Base-by-base conservation (phyloP, 768 basidiomycete genomes). In the Terana coerulea region DNA sequence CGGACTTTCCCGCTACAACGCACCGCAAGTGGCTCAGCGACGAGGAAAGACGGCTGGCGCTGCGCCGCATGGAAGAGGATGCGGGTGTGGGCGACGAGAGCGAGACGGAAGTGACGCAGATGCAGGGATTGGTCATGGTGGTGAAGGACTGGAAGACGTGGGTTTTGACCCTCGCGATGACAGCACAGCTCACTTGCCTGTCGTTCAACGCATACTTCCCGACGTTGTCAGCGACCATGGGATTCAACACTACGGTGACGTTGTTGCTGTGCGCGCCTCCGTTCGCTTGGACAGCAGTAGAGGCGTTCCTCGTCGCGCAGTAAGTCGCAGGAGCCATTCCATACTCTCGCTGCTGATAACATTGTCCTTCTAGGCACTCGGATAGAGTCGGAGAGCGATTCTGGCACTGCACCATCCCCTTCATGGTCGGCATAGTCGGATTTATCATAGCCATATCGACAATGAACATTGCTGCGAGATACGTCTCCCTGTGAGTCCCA, bases 141-240 rank as follows among this genome's bases (percentile, higher is more conserved):
- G 36, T 89, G 46, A 73, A 72, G 28, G 91, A 93, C 62, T 83
- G 84, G 85, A 86, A 83, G 64, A 87, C 93, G 33, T 93, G 90
- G 86, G 87, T 79, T 79, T 72, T 94, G 46, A 73, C 85, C 15
- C 42, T 89, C n/a, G 75, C 83, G 5, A 65, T 88, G 52, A 78
- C 79, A n/a, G 75, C 74, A 42, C 54, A 57, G 67, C 76, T 80
- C 22, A 66, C 84, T 25, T 78, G 84, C 12, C 60, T 89, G 29
- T 83, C 80, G 5, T 91, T 91, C 74, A 86, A 88, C 61, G 83
- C 82, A 5, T 90, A 82, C 65, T 91, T 91, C 68, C 88, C 86
- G 7, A 88, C 90, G 1, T 67, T 93, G 47, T 79, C 77, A 21
- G 79, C 75, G n/a, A 92, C 90, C 11, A 71, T 93, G 67, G 85